A percentile compares a stretch with the other conserved stretches of the same genome.
phyloP scores from a whole-genome alignment of 495 filamentous ascomycete species.

The Talaromyces nanjingensis region DNA sequence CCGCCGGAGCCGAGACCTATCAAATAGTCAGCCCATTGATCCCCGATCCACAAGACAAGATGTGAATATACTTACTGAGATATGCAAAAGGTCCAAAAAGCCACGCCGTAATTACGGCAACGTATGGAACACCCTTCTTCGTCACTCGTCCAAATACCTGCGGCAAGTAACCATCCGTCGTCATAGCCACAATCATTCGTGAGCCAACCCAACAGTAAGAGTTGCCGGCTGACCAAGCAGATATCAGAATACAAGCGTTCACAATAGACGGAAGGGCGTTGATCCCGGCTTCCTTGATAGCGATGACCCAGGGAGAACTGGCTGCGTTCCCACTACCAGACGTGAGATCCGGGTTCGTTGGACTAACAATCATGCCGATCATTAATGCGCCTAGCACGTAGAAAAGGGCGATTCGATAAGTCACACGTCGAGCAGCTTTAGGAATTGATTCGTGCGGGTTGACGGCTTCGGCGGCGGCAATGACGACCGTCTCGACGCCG shows the following conservation, averaged over 20 bases:
- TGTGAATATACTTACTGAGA: constrained; percentile 56
- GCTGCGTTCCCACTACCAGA: constrained; percentile 43
- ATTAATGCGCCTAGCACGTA: constrained; percentile 56
- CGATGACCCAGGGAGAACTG: constrained; percentile 55
- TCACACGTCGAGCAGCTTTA: constrained; percentile 69
- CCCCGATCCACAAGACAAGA: not conserved
- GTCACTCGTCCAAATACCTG: constrained; percentile 38
- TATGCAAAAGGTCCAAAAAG: constrained; percentile 64
- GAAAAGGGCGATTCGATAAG: constrained; percentile 83
- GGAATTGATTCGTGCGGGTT: constrained; percentile 74
- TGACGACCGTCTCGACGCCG: constrained; percentile 59
- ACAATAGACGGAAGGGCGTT: constrained; percentile 62
- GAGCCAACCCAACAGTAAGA: constrained; percentile 77
- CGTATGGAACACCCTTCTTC: constrained; percentile 29
- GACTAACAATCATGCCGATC: constrained; percentile 50
- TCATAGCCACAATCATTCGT: constrained; percentile 65
- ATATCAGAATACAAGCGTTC: constrained; percentile 66
- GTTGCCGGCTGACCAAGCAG: constrained; percentile 65
- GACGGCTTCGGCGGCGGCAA: constrained; percentile 75
- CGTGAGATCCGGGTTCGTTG: constrained; percentile 47
- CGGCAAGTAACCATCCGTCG: constrained; percentile 58
- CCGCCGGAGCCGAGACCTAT: constrained; percentile 70
- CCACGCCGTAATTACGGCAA: constrained; percentile 38
- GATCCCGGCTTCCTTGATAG: constrained; percentile 55
- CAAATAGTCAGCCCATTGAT: not conserved